Evolutionary conservation across 352 stramenopile genomes (phyloP).

Genomic region (Phytophthora chlamydospora): DNA sequence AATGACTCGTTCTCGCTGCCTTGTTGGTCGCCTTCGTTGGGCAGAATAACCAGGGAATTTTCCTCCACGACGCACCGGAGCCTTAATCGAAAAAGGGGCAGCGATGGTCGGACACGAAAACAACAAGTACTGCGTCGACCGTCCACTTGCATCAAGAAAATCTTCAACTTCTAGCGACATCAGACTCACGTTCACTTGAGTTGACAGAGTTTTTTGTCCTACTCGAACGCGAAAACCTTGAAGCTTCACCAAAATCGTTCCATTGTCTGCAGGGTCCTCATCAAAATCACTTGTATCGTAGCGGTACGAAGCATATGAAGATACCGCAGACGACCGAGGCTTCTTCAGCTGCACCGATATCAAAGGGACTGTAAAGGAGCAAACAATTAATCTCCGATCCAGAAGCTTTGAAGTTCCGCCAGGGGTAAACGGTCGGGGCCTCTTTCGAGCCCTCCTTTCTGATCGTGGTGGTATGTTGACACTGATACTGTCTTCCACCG

Average conservation of each 20-base stretch:
- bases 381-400: slow-evolving; percentile 76
- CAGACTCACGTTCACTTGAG: slow-evolving; percentile 70
- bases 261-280: slow-evolving; percentile 65
- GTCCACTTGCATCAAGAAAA: slow-evolving; percentile 60
- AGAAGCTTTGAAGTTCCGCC: slow-evolving; percentile 53
- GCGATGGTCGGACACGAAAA: slow-evolving; percentile 80
- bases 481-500: slow-evolving; percentile 5
- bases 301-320: slow-evolving; percentile 58
- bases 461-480: slow-evolving; percentile 17
- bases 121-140: slow-evolving; percentile 76
- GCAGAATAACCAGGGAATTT: slow-evolving; percentile 39
- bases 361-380: slow-evolving; percentile 81
- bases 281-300: slow-evolving; percentile 68
- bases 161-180: slow-evolving; percentile 83
- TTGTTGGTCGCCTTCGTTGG: slow-evolving; percentile 37
- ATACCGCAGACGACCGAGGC: slow-evolving; percentile 45
- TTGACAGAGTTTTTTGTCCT: slow-evolving; percentile 83
- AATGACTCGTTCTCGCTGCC: slow-evolving; percentile 71
- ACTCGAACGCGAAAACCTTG: slow-evolving; percentile 84
- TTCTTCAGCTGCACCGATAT: slow-evolving; percentile 87
- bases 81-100: slow-evolving; percentile 65
- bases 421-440: slow-evolving; percentile 27
- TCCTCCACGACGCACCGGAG: slow-evolving; percentile 48
- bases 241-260: slow-evolving; percentile 76
- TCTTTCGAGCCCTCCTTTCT: slow-evolving; percentile 35